Evolutionary conservation across 2,329 filamentous ascomycete species (phyloP), one percentile per base, ranked within the genome.

Genomic region (Aspergillus vadensis): DNA sequence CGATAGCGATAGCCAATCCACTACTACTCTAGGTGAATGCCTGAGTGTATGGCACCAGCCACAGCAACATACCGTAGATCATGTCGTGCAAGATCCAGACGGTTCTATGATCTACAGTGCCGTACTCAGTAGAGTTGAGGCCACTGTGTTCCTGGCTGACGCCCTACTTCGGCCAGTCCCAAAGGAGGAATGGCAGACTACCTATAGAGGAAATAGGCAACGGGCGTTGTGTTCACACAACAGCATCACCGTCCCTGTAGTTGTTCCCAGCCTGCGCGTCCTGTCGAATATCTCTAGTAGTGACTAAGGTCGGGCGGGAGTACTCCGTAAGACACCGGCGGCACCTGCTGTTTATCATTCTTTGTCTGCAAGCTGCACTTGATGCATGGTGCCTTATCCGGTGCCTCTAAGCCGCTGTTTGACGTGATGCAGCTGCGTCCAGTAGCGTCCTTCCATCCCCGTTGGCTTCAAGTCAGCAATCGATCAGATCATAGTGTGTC

Each of bases 281-380:
- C 19, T 12, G 36, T 27, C 15, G 36, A 36, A 38, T 30, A 25
- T 41, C 30, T 41, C 15, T 21, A 12, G 48, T 17, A 38, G n/a
- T 36, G 32, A 36, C 12, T 23, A 19, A 52, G 39, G 21, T 27
- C 59, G 55, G 59, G 54, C 47, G 43, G 55, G 59, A 49, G 55
- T 61, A 36, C 54, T 61, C 59, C 54, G 55, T 47, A 44, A 60
- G 57, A 55, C 41, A 59, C 32, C 21, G 17, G 30, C 12, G 17
- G 47, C 14, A 52, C 7, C 43, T 30, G 21, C 43, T 51, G 41
- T 55, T 21, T 32, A 21, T 39, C 44, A 25, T 55, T 44, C 44
- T 49, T 56, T 36, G 36, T n/a, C 36, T 44, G 41, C 47, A 25
- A 32, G 53, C 41, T 44, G 53, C 53, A 47, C 23, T 38, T 27